Conservation (phyloP, 768 basidiomycete genomes). For the Rhizopogon vesiculosus region DNA sequence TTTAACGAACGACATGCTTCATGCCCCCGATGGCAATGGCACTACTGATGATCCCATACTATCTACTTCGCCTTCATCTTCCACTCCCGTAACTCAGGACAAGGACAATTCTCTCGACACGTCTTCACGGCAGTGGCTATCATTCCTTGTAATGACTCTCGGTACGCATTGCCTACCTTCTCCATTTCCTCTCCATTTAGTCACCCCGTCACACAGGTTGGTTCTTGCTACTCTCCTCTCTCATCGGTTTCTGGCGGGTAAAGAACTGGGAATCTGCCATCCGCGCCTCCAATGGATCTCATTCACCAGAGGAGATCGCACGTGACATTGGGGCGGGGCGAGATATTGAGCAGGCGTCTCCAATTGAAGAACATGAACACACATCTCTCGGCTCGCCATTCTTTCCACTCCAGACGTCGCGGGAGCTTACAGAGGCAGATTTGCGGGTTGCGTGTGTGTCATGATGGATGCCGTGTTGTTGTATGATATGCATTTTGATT, state of each 20-base stretch:
- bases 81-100: conserved; percentile 3
- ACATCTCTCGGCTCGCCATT: conserved; percentile 1
- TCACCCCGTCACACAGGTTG: conserved; percentile 49
- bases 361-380: conserved; percentile 26
- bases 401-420: conserved; percentile 19
- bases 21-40: conserved; percentile 12
- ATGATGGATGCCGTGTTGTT: conserved; percentile 16
- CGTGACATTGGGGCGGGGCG: conserved; percentile 47
- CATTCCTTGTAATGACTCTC: conserved; percentile 87
- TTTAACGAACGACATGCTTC: conserved; percentile 25
- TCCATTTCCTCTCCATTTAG: neutral
- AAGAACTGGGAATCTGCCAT: conserved; percentile 82
- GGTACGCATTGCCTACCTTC: conserved; percentile 36
- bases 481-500: neutral
- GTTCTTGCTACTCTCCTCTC: conserved; percentile 84
- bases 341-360: conserved; percentile 49
- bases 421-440: conserved; percentile 40
- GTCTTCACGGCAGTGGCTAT: conserved; percentile 79
- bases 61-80: conserved; percentile 22
- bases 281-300: conserved; percentile 33
- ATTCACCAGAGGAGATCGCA: conserved; percentile 39
- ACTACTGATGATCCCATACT: conserved; percentile 14
- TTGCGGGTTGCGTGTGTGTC: conserved; percentile 52
- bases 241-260: conserved; percentile 78
- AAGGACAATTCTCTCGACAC: conserved; percentile 27